Evolutionary conservation across 805 yeast genomes (phyloP).

Genomic region (Kuraishia ogatae): DNA sequence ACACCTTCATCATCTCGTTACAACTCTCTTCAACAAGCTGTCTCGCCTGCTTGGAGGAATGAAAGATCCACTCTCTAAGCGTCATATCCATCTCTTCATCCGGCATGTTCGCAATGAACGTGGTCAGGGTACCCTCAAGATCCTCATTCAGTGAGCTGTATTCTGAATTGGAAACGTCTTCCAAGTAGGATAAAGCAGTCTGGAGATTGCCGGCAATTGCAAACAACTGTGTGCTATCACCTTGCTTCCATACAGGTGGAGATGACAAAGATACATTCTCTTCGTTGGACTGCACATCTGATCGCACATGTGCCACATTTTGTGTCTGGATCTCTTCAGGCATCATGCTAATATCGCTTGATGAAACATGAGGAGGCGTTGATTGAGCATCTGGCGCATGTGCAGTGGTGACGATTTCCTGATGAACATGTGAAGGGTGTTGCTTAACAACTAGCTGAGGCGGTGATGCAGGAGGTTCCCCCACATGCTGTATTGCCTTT

Average conservation of each 20-base stretch:
- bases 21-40: slow-evolving; percentile 37
- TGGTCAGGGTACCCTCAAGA: slow-evolving; percentile 53
- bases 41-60: slow-evolving; percentile 47
- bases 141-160: slow-evolving; percentile 44
- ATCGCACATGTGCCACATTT: too few species aligned
- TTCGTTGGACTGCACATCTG: too few species aligned
- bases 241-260: not conserved
- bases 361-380: too few species aligned
- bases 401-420: too few species aligned
- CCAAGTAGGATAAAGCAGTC: slow-evolving; percentile 15
- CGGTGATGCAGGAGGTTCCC: too few species aligned
- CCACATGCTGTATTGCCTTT: too few species aligned
- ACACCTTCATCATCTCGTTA: slow-evolving; percentile 35
- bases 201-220: not conserved
- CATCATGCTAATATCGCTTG: too few species aligned
- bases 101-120: slow-evolving; percentile 62
- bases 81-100: slow-evolving; percentile 60
- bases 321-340: too few species aligned
- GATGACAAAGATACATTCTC: too few species aligned
- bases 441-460: too few species aligned
- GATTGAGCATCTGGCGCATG: too few species aligned
- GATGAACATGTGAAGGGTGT: too few species aligned
- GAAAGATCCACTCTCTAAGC: slow-evolving; percentile 59
- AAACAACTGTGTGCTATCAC: not conserved
- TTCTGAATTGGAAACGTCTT: slow-evolving; percentile 23